phyloP scores from a whole-genome alignment of 805 yeast species.

The Candida schatavii region DNA sequence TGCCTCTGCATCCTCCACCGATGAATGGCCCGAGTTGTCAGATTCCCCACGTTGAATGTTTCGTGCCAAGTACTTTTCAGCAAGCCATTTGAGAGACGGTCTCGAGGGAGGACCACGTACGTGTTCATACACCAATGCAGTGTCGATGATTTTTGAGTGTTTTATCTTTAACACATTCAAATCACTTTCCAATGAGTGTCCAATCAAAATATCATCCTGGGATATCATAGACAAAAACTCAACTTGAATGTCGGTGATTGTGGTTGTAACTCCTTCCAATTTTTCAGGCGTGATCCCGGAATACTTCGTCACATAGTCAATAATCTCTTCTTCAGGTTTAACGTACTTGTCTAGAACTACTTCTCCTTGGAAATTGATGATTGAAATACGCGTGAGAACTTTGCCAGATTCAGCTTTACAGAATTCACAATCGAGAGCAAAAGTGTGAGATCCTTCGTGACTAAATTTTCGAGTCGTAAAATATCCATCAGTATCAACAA shows the following conservation, averaged over 20 bases:
- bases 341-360: slow-evolving; percentile 72
- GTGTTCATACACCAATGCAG: slow-evolving; percentile 74
- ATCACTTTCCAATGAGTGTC: slow-evolving; percentile 90
- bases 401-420: slow-evolving; percentile 61
- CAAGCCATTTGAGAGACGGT: slow-evolving; percentile 74
- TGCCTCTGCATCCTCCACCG: slow-evolving; percentile 80
- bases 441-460: slow-evolving; percentile 60
- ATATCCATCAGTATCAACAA: slow-evolving; percentile 14
- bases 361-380: slow-evolving; percentile 61
- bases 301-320: slow-evolving; percentile 76
- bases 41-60: slow-evolving; percentile 64
- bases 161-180: slow-evolving; percentile 64
- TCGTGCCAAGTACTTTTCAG: slow-evolving; percentile 51
- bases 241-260: slow-evolving; percentile 64
- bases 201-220: slow-evolving; percentile 65
- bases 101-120: slow-evolving; percentile 78
- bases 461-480: slow-evolving; percentile 44
- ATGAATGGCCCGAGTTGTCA: slow-evolving; percentile 67
- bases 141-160: slow-evolving; percentile 78
- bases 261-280: slow-evolving; percentile 59
- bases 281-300: slow-evolving; percentile 84
- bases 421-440: slow-evolving; percentile 94
- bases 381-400: slow-evolving; percentile 74
- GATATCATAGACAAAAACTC: slow-evolving; percentile 48
- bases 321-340: slow-evolving; percentile 70